Evolutionary conservation across 2,329 filamentous ascomycete species (phyloP), one percentile per base, ranked within the genome.

Genomic region (Sarocladium oryzae): DNA sequence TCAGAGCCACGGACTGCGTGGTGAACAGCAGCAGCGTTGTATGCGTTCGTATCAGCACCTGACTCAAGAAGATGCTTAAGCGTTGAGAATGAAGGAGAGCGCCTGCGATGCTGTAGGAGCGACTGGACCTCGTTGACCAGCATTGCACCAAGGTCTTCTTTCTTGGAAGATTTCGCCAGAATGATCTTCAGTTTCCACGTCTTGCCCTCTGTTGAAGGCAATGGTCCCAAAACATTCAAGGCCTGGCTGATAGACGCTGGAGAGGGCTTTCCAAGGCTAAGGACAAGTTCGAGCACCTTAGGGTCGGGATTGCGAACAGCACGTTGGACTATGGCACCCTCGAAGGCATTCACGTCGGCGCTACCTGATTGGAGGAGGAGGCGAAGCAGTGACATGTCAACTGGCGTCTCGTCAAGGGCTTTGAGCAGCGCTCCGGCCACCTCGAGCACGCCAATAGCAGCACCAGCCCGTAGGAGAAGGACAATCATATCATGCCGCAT

Each of bases 21-120:
- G 50, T 75, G 75, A 1, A 84, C 61, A 0, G 78, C 71, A 1
- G 73, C 70, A 0, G 72, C 77, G 23, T 78, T 73, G 52, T 73
- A 69, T 1, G 70, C 67, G 55, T 82, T 81, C n/a, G 79, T 66
- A 43, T 81, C 73, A 2, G 79, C 79, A 1, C 78, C 77, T 1
- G 72, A 67, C 1, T 69, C 66, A 1, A 84, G 59, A 0, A 83
- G 67, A 1, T 69, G 63, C 51, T 71, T 69, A 30, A 81, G 53
- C 1, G 74, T 69, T 2, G 71, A 65, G 4, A 77, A 61, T 1
- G 69, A 69, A 2, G 72, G 69, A 10, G 69, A 60, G 1, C 66
- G 60, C 1, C 62, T 60, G 0, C 63, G 65, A 2, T 65, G 64
- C 51, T 70, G 63, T 9, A 76, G 60, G 3, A 76, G 58, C 2